Evolutionary conservation across 768 basidiomycete species (phyloP).

Genomic region (Suillus hirtellus): DNA sequence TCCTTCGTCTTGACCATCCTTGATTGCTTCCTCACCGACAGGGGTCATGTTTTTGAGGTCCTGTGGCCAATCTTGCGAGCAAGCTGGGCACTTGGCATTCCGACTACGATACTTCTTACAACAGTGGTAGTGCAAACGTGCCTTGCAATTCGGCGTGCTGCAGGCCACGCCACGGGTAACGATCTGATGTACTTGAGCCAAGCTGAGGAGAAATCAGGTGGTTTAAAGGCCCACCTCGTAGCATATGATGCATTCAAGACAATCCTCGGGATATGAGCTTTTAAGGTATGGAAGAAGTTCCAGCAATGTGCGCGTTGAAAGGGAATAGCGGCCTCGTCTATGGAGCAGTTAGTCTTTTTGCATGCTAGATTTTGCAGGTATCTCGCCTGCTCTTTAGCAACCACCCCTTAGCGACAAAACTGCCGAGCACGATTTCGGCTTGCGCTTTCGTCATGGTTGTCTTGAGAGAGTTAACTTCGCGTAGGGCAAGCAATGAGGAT

Average conservation of each 20-base stretch:
- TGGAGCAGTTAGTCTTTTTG: slow-evolving; percentile 6
- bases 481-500: slow-evolving; percentile 73
- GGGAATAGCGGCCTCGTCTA: slow-evolving; percentile 70
- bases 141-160: slow-evolving; percentile 58
- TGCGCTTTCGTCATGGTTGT: slow-evolving; percentile 72
- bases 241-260: slow-evolving; percentile 74
- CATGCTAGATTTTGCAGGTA: slow-evolving; percentile 12
- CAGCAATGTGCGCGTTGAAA: slow-evolving; percentile 71
- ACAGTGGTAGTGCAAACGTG: slow-evolving; percentile 65
- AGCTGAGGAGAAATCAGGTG: neutral
- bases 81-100: slow-evolving; percentile 54
- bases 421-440: slow-evolving; percentile 68
- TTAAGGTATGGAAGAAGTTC: slow-evolving; percentile 77
- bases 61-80: slow-evolving; percentile 59
- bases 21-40: slow-evolving; percentile 70
- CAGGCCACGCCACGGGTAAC: slow-evolving; percentile 72
- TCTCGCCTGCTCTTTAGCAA: slow-evolving; percentile 72
- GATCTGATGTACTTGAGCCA: slow-evolving; percentile 41
- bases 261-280: slow-evolving; percentile 68
- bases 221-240: slow-evolving; percentile 49
- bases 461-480: slow-evolving; percentile 63
- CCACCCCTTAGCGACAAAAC: slow-evolving; percentile 86
- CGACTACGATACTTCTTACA: slow-evolving; percentile 49
- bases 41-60: slow-evolving; percentile 49
- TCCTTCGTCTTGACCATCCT: slow-evolving; percentile 55